Evolutionary conservation across 1,139 yeast species (phyloP).

Genomic region (Geotrichum cucujoidarum): DNA sequence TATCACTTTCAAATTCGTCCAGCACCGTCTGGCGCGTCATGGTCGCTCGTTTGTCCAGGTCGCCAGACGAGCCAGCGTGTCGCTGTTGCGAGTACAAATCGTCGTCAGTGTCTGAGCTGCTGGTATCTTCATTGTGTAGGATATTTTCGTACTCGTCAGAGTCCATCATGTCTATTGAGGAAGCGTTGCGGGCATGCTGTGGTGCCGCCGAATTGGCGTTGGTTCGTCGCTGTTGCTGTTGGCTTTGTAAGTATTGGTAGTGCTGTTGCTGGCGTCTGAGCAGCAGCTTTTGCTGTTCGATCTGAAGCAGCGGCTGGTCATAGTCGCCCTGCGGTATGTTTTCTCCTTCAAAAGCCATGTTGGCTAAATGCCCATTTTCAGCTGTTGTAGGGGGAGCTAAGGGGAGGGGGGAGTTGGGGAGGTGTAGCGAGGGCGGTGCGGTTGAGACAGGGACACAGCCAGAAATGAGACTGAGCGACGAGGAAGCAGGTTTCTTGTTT

Average conservation of each 20-base stretch:
- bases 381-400: neutral
- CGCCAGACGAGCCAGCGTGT: neutral
- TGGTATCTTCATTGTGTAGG: constrained; percentile 6
- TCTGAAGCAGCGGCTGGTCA: neutral
- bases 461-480: too few species aligned
- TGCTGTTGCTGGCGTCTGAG: constrained; percentile 1
- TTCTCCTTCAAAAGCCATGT: constrained; percentile 7
- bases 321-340: neutral
- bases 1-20: constrained; percentile 25
- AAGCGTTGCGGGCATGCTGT: neutral
- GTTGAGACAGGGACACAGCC: too few species aligned
- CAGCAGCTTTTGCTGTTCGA: neutral
- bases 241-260: neutral
- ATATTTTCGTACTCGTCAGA: constrained; percentile 10
- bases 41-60: constrained; percentile 3
- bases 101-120: constrained; percentile 6
- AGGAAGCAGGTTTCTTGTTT: too few species aligned
- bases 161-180: constrained; percentile 7
- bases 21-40: constrained; percentile 23
- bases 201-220: neutral
- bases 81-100: neutral
- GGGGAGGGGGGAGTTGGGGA: neutral
- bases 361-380: constrained; percentile 1
- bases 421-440: neutral
- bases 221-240: neutral